Evolutionary conservation across 1,284 basidiomycete genomes (phyloP), one percentile per base, ranked within the genome.

Genomic region (Melampsora abietis-canadensis): DNA sequence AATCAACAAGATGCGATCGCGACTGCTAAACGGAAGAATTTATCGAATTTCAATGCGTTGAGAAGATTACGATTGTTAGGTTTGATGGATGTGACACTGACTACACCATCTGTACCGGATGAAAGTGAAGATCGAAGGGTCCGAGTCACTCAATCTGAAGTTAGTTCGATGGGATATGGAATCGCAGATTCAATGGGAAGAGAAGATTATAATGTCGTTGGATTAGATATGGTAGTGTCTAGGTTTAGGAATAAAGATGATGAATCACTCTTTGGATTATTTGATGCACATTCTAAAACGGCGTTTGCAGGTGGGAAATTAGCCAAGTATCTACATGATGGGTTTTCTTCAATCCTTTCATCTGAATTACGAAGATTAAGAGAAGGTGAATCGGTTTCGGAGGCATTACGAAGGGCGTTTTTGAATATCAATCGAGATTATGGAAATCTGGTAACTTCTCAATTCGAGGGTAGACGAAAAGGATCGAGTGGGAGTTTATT

Each of bases 261-360:
- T 79, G 92, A 96, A 82, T 92, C 92, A n/a, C 84, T 98, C 31
- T 95, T 98, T 80, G 96, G 94, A 21, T 92, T 98, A 87, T 98
- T 98, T 82, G 94, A 83, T 75, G 82, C 81, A 5, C 85, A 85
- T n/a, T 85, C 85, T 48, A 87, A 85, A 77, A 87, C 88, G 68
- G 87, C 90, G 14, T 70, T 73, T 48, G 65, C 76, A 37, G 74
- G 76, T 66, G 81, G 82, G 2, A 83, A 82, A 76, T 81, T 85
- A 57, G 82, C 84, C 27, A 93, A 91, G 81, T 93, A 86, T 80
- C 85, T 96, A 10, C 90, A 90, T 78, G 91, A 94, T 81, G 86
- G 87, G 76, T 94, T 94, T 81, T 83, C 89, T 2, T 79, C 83
- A 10, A 86, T 86, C 21, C 88, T 96, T 78, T 81, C 83, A 37